Evolutionary conservation across 495 filamentous ascomycete genomes (phyloP), one percentile per base, ranked within the genome.

Genomic region (Aspergillus asperescens): DNA sequence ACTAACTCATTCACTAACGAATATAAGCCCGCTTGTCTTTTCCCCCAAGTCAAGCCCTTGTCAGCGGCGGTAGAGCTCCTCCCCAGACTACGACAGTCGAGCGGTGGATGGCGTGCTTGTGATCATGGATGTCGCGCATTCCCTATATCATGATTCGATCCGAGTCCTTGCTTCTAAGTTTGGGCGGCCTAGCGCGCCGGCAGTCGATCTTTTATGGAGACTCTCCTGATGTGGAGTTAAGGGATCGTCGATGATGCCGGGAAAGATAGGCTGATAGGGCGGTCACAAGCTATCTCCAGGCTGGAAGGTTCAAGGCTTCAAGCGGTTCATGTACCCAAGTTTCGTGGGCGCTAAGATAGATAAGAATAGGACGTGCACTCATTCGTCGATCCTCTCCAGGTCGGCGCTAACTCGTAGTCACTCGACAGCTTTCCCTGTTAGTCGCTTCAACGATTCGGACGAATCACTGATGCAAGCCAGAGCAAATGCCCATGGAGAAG

Each of bases 351-450:
- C 13, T 10, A 20, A 16, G 18, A 13, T 35, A 47, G 44, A 49
- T 28, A 39, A 48, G 46, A 25, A 49, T 28, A 49, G 25, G 2
- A 25, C 9, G 45, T 6, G 25, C 31, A 37, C 20, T 39, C 5
- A 37, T 49, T 39, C 34, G 46, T 39, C 46, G 22, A 49, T 38
- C 12, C 19, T 24, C 32, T 27, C 19, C 19, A 27, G 18, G 42
- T 46, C 15, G 51, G 42, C 35, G 35, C 51, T 54, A 40, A 18
- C 19, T 10, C 32, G 29, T 24, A n/a, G 51, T 40, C 51, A 54
- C 48, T 51, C 38, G 28, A 43, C 51, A 46, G 24, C 23, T 51
- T 52, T 28, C 41, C 20, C 22, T 29, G n/a, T 28, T 45, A 22
- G 41, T 16, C 22, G 31, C 28, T 28, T 25, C 22, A 3, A 39